Evolutionary conservation across 73 alveolate species (phyloP).

Genomic region (Tetrahymena borealis): DNA sequence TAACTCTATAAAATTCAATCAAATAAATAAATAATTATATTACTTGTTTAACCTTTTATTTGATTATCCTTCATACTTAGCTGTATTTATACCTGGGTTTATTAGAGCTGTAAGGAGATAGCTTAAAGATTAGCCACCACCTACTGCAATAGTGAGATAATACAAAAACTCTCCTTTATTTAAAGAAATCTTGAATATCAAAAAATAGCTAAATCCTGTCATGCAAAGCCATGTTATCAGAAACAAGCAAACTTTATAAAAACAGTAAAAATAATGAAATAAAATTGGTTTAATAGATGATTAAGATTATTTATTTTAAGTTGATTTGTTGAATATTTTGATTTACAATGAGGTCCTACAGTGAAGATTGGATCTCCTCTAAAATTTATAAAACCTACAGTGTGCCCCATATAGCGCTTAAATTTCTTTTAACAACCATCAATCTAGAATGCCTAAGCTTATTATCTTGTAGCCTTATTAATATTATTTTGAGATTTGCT

Average conservation of each 20-base stretch:
- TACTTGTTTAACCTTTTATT: background rate
- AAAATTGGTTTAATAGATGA: too few relatives aligned
- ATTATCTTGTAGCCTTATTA: background rate
- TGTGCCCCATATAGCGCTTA: slow-evolving; percentile 29
- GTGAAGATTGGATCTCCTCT: slow-evolving; percentile 37
- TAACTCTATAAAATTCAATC: too few relatives aligned
- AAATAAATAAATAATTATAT: too few relatives aligned
- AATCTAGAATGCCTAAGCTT: background rate
- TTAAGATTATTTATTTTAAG: too few relatives aligned
- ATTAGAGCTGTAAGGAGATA: background rate
- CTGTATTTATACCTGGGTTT: background rate
- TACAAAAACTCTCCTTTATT: background rate
- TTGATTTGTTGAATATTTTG: too few relatives aligned
- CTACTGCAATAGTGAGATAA: background rate
- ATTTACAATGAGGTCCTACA: slow-evolving; percentile 43
- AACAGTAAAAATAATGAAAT: too few relatives aligned
- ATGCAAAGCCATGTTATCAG: background rate
- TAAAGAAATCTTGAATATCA: background rate
- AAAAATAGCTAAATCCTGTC: background rate
- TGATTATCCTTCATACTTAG: background rate
- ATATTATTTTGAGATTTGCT: background rate
- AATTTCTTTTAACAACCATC: background rate
- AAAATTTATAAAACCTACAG: background rate
- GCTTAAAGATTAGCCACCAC: background rate
- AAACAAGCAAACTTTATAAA: background rate